These are phyloP conservation scores for Fomitopsis betulina DNA, from an alignment of 1,284 basidiomycete genomes.

Conservation along the genomic window DNA sequence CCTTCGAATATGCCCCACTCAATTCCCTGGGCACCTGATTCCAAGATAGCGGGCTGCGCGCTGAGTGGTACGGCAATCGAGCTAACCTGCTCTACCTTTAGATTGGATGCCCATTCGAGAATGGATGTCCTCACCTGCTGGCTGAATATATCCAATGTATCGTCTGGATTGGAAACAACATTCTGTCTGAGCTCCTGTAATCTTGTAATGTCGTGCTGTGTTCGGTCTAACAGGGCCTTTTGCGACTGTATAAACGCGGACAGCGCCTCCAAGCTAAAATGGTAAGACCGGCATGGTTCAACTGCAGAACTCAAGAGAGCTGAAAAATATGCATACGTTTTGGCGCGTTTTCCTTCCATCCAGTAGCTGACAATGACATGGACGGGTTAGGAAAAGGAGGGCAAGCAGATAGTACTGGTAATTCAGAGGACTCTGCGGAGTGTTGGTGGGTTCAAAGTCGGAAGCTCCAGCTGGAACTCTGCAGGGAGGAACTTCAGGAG, in stretches of 20 bases:
- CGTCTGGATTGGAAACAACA: constrained; percentile 28
- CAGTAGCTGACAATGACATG: constrained; percentile 24
- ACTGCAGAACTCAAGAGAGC: too few relatives aligned
- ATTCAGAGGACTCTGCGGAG: too few relatives aligned
- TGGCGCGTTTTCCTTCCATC: constrained; percentile 55
- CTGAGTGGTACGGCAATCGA: constrained; percentile 35
- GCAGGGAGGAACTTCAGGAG: too few relatives aligned
- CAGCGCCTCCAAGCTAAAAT: constrained; percentile 57
- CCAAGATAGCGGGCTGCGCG: constrained; percentile 34
- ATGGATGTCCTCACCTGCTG: constrained; percentile 27
- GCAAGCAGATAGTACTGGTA: neutral
- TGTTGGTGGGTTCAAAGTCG: too few relatives aligned
- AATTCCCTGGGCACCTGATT: constrained; percentile 37
- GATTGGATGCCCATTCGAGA: constrained; percentile 8
- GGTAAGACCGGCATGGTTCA: neutral
- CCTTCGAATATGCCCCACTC: constrained; percentile 49
- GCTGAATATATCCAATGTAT: constrained; percentile 25
- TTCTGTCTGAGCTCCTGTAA: constrained; percentile 40
- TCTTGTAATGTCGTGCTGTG: constrained; percentile 54
- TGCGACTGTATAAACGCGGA: constrained; percentile 60
- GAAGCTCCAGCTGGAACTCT: too few relatives aligned
- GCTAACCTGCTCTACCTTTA: constrained; percentile 10
- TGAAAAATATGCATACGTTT: constrained; percentile 41
- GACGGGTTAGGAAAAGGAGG: neutral
- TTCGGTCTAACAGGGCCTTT: constrained; percentile 48